Evolutionary conservation across 2,329 filamentous ascomycete genomes (phyloP).

Genomic region (Claviceps citrina): DNA sequence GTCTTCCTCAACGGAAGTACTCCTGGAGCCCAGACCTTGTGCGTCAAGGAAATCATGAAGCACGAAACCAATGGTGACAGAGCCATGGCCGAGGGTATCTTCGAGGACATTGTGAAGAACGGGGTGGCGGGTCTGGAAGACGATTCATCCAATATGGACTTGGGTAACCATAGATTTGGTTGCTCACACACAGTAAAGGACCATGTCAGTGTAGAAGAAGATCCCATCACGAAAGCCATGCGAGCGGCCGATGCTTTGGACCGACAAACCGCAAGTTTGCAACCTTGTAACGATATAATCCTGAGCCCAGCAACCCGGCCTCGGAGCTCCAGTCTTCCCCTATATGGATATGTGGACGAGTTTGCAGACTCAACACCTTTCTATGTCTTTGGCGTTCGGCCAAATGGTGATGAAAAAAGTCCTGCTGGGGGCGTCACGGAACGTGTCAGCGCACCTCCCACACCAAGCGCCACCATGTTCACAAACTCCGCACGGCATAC

Average conservation of each 20-base stretch:
- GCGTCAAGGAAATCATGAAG: constrained; percentile 38
- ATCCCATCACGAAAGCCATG: constrained; percentile 41
- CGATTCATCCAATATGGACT: constrained; percentile 10
- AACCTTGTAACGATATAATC: constrained; percentile 33
- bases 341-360: constrained; percentile 29
- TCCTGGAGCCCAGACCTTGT: constrained; percentile 36
- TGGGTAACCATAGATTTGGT: constrained; percentile 3
- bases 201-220: constrained; percentile 31
- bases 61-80: constrained; percentile 35
- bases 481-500: constrained; percentile 15
- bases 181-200: neutral
- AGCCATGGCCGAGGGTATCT: constrained; percentile 34
- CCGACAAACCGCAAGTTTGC: constrained; percentile 37
- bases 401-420: constrained; percentile 13
- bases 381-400: constrained; percentile 29
- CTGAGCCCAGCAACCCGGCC: constrained; percentile 24
- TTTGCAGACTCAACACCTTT: constrained; percentile 30
- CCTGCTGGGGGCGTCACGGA: constrained; percentile 8
- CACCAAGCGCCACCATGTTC: constrained; percentile 16
- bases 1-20: constrained; percentile 48
- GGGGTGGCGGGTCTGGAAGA: constrained; percentile 27
- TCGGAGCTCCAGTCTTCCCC: constrained; percentile 34
- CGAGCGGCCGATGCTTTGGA: constrained; percentile 43
- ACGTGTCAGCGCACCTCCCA: constrained; percentile 8
- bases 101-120: constrained; percentile 33